Conservation (phyloP, 1,284 basidiomycete genomes). For the Inonotus obliquus region DNA sequence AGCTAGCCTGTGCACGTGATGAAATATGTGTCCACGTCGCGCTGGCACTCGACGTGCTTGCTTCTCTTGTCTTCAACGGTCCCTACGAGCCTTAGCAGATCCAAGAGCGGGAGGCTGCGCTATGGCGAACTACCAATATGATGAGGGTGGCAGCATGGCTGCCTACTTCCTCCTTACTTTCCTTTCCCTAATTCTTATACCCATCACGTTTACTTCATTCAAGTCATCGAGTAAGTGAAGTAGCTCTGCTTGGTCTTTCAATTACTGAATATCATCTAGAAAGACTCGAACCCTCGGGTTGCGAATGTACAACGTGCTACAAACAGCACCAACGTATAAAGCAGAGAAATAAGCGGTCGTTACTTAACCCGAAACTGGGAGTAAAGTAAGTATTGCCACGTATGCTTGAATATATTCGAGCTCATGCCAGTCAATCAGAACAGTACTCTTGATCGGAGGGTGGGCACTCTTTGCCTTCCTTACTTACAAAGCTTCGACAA, state of each 20-base stretch:
- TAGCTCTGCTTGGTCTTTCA: neutral
- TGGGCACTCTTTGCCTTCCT: constrained; percentile 76
- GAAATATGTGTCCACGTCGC: neutral
- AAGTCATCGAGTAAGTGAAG: constrained; percentile 35
- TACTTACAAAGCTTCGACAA: constrained; percentile 59
- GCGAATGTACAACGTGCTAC: constrained; percentile 62
- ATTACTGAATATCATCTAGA: constrained; percentile 20
- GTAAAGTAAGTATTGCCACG: constrained; percentile 36
- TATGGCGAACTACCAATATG: constrained; percentile 83
- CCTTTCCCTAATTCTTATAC: constrained; percentile 75
- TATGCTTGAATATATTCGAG: neutral
- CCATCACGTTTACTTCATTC: constrained; percentile 56
- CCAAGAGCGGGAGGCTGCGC: neutral
- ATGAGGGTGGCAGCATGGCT: constrained; percentile 86
- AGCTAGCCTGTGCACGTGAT: constrained; percentile 1
- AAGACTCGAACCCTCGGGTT: constrained; percentile 37
- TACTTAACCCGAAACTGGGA: constrained; percentile 40
- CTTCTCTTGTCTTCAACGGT: neutral
- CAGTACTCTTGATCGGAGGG: constrained; percentile 59
- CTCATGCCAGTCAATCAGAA: constrained; percentile 28
- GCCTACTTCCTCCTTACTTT: constrained; percentile 87
- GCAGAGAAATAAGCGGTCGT: constrained; percentile 40
- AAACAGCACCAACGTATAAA: constrained; percentile 48
- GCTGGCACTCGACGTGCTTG: constrained; percentile 11
- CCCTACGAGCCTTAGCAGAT: constrained; percentile 13